Base-by-base conservation (phyloP, 2,329 filamentous ascomycete species). In the Colletotrichum coccodes region DNA sequence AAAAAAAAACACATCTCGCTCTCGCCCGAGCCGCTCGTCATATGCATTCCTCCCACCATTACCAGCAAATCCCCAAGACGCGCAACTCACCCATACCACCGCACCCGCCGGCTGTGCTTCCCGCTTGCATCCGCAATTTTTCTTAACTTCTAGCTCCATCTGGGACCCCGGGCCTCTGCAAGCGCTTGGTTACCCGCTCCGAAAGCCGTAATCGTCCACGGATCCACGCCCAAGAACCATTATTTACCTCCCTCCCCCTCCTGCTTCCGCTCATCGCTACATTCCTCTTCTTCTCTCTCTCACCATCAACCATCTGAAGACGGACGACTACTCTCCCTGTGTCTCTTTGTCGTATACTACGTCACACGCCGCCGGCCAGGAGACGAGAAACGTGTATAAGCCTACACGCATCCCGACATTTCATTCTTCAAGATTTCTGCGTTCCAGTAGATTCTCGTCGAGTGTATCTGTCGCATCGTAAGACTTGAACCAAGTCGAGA, bases 401-500 rank as follows among this genome's bases (percentile, higher is more conserved):
- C 62, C 16, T 50, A 56, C 68, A 68, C 63, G 44, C 53, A 67
- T 49, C 57, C 46, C 68, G 64, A 38, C 58, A 59, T 56, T 68
- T 68, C 57, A 59, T 54, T 68, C 64, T 54, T 72, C 60, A 70
- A 73, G 72, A 11, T 60, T 60, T 40, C 66, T 68, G 60, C 66
- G 54, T 65, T 60, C 28, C 26, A 52, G 53, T 69, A 60, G 64
- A 46, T 61, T 49, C 49, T 63, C 49, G 70, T 64, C 68, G 64
- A 70, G 64, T 71, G 78, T 81, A 78, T 72, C 73, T 78, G 80
- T 81, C 74, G 77, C 75, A 81, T 82, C 82, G 81, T 85, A 84
- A 84, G 81, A 78, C 76, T 75, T 76, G 77, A 75, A 75, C 74
- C 77, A 79, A 78, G 75, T 77, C 71, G 66, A 76, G 74, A 80